Percentiles rank a stretch among this genome's conserved stretches.
phyloP scores from a whole-genome alignment of 2,329 filamentous ascomycete species.

The Arthrobotrys pseudoclavata region DNA sequence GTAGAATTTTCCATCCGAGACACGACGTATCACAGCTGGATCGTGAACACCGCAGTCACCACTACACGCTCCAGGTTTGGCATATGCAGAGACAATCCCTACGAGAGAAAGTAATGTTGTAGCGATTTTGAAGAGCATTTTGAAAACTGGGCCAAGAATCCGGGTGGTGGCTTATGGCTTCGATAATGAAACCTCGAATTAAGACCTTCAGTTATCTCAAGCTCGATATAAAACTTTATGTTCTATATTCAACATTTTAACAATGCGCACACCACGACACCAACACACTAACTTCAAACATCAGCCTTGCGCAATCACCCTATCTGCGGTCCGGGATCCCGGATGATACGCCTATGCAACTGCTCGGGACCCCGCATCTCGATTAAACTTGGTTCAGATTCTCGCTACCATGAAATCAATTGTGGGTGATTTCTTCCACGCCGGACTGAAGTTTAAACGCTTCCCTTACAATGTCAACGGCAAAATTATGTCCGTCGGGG shows the following conservation, averaged over 20 bases:
- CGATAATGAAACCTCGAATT: not conserved
- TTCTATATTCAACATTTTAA: not conserved
- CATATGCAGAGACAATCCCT: conserved; percentile 50
- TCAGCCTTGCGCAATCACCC: conserved; percentile 1
- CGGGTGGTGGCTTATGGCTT: not conserved
- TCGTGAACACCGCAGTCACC: conserved; percentile 67
- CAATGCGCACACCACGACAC: not conserved
- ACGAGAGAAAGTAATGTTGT: conserved; percentile 24
- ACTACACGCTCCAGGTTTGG: conserved; percentile 66
- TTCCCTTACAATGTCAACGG: conserved; percentile 23
- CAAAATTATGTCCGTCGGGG: conserved; percentile 25
- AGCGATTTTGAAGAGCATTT: conserved; percentile 60
- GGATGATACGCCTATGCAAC: conserved; percentile 11
- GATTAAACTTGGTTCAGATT: conserved; percentile 9
- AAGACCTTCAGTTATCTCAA: no score
- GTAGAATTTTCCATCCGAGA: conserved; percentile 68
- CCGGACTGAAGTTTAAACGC: not conserved
- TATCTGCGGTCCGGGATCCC: conserved; percentile 51
- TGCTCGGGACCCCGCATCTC: conserved; percentile 34
- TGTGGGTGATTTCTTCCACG: not conserved
- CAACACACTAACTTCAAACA: not conserved
- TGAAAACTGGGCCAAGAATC: not conserved
- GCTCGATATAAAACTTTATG: not conserved
- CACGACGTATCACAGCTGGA: conserved; percentile 66
- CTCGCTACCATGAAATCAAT: conserved; percentile 45